Conservation (phyloP, 2,329 filamentous ascomycete species). For the Colletotrichum melonis region DNA sequence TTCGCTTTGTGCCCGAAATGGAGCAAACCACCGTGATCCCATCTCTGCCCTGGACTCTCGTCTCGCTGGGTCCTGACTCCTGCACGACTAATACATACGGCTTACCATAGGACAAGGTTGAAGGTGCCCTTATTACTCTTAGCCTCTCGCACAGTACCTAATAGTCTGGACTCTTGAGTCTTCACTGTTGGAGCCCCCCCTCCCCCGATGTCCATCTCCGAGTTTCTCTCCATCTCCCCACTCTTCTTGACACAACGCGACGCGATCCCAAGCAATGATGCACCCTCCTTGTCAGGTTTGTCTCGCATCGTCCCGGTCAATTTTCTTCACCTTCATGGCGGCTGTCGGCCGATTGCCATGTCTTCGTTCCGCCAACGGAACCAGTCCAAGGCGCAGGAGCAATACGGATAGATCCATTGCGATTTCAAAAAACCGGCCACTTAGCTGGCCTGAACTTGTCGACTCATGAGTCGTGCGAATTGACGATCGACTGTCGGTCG, state of each 20-base stretch:
- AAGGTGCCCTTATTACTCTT: background rate
- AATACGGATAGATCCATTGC: conserved; percentile 5
- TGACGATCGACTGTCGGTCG: conserved; percentile 10
- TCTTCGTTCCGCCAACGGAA: background rate
- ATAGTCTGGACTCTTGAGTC: no score
- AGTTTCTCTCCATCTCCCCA: conserved; percentile 24
- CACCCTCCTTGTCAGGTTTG: conserved; percentile 30
- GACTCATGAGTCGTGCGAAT: conserved; percentile 23
- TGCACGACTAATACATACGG: background rate
- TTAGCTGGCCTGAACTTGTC: conserved; percentile 1
- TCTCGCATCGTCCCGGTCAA: conserved; percentile 17
- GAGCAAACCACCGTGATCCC: conserved; percentile 17
- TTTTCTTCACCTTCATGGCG: background rate
- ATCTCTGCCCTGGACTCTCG: conserved; percentile 8
- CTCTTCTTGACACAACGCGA: conserved; percentile 27
- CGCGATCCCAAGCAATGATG: conserved; percentile 5
- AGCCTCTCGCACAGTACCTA: no score
- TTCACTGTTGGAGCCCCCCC: background rate
- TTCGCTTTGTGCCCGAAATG: conserved; percentile 22
- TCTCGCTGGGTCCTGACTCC: background rate
- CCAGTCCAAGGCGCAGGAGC: background rate
- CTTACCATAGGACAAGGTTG: conserved; percentile 6
- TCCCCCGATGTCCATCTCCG: conserved; percentile 16
- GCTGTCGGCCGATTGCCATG: conserved; percentile 4
- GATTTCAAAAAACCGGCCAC: conserved; percentile 1